Percentiles rank a stretch among this genome's conserved stretches.
Conservation (phyloP, 441 rosid species). For the Gossypium lobatum region DNA sequence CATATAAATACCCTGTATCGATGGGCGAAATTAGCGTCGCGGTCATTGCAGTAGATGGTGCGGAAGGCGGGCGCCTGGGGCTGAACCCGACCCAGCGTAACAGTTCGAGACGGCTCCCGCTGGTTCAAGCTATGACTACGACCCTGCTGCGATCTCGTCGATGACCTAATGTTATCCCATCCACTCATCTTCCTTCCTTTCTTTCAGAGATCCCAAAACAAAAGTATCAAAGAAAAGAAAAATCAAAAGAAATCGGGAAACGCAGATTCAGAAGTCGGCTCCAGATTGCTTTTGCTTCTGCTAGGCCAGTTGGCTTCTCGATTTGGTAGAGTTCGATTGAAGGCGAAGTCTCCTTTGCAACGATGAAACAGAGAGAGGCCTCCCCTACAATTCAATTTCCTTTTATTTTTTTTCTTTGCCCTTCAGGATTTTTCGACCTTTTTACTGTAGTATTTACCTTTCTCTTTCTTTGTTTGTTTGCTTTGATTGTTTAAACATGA, state of each 20-base stretch:
- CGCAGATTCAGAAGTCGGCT: not conserved
- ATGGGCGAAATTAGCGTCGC: slow-evolving; percentile 71
- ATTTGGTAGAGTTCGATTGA: slow-evolving; percentile 5
- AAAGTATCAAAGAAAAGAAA: not conserved
- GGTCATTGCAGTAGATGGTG: slow-evolving; percentile 83
- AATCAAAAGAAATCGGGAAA: not conserved
- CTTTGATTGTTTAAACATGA: not conserved
- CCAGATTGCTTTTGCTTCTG: not conserved
- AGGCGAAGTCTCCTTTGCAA: slow-evolving; percentile 7
- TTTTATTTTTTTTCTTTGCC: not conserved
- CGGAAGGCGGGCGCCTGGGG: slow-evolving; percentile 87
- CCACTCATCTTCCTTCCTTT: slow-evolving; percentile 27
- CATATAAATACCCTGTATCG: slow-evolving; percentile 54
- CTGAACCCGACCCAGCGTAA: slow-evolving; percentile 78
- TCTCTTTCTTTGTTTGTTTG: not conserved
- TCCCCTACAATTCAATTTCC: slow-evolving; percentile 6
- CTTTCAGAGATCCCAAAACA: not conserved
- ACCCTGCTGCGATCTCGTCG: slow-evolving; percentile 33
- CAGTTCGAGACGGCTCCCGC: slow-evolving; percentile 51
- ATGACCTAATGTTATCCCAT: slow-evolving; percentile 51
- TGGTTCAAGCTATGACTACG: slow-evolving; percentile 25
- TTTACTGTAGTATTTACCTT: not conserved
- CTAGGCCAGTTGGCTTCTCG: not conserved
- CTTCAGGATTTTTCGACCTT: not conserved
- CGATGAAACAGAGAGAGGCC: slow-evolving; percentile 28